Evolutionary conservation across 345 rosid species (phyloP).

Genomic region (Rhizophora apiculata): DNA sequence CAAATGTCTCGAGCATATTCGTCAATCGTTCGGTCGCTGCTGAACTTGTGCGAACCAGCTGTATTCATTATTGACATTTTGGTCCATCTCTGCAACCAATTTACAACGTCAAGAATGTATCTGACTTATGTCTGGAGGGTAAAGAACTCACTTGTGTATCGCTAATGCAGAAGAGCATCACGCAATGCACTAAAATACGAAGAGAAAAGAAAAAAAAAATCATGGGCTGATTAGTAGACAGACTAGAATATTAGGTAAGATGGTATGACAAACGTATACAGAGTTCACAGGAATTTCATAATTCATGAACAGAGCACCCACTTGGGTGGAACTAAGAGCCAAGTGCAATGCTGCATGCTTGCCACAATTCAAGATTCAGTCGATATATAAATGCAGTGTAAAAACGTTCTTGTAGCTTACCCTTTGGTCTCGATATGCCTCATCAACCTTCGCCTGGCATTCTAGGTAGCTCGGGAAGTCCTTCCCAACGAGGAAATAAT

Average conservation of each 20-base stretch:
- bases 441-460: conserved; percentile 73
- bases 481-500: conserved; percentile 82
- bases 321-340: no score
- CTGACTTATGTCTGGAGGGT: no score
- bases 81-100: conserved; percentile 61
- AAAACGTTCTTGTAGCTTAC: conserved; percentile 25
- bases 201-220: no score
- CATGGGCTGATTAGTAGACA: no score
- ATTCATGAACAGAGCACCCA: no score
- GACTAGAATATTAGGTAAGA: no score
- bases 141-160: no score
- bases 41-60: conserved; percentile 75
- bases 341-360: not conserved
- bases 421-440: conserved; percentile 63
- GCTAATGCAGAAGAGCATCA: no score
- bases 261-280: no score
- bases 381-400: not conserved
- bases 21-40: conserved; percentile 83
- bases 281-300: no score
- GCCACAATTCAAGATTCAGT: not conserved
- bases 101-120: conserved; percentile 1
- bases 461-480: conserved; percentile 81
- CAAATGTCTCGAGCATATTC: conserved; percentile 77
- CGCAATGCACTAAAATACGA: no score
- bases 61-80: conserved; percentile 82